Conservation (phyloP, 164 flowering plant genomes). For the Taxillus chinensis region DNA sequence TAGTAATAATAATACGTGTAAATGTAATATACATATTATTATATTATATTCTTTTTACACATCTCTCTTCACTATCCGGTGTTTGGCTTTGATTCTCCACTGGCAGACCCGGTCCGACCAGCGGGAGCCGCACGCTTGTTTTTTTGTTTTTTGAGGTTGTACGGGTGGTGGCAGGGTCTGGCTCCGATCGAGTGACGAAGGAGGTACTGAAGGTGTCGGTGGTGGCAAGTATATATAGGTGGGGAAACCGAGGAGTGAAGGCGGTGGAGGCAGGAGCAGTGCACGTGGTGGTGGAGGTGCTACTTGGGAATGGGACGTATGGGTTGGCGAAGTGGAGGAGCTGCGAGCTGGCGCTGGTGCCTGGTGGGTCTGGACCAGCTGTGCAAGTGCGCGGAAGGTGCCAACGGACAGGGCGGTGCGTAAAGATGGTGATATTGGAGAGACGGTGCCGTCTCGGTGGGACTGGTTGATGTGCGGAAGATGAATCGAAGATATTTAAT, state of each 20-base stretch:
- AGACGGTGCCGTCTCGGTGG: too few species aligned
- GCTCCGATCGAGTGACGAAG: conserved; percentile 33
- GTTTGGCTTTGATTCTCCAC: too few species aligned
- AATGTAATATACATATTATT: too few species aligned
- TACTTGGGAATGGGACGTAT: conserved; percentile 10
- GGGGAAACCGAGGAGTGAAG: conserved; percentile 53
- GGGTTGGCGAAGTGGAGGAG: conserved; percentile 28
- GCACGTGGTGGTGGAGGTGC: conserved; percentile 39
- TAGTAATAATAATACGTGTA: too few species aligned
- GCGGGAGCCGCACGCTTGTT: conserved; percentile 16
- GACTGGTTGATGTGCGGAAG: too few species aligned
- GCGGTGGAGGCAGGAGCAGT: conserved; percentile 57
- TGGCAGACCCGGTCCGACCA: conserved; percentile 37
- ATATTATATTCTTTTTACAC: too few species aligned
- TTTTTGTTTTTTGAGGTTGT: conserved; percentile 25
- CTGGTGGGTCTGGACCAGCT: conserved; percentile 43
- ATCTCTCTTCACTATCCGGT: too few species aligned
- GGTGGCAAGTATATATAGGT: conserved; percentile 50
- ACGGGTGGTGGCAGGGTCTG: conserved; percentile 38
- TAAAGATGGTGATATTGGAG: too few species aligned
- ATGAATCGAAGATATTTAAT: too few species aligned
- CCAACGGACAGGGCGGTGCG: conserved; percentile 59
- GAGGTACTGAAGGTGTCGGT: conserved; percentile 51
- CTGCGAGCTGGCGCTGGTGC: conserved; percentile 32
- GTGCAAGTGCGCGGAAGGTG: conserved; percentile 66